These are phyloP conservation scores for Pinus tabuliformis DNA, from an alignment of 75 land plant species.

Conservation along the genomic window DNA sequence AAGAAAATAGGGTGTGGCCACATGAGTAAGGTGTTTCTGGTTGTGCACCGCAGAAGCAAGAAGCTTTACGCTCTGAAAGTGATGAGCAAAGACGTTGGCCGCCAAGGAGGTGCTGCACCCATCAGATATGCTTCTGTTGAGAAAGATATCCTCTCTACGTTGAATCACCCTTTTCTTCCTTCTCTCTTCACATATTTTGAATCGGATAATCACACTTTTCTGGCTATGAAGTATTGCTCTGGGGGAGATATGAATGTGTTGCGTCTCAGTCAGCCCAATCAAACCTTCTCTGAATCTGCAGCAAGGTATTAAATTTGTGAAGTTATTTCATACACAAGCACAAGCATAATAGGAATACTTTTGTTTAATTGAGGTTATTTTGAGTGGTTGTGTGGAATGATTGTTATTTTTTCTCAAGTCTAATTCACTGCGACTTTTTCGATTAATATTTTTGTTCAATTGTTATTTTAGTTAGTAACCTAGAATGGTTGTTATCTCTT, in stretches of 20 bases:
- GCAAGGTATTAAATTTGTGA: neutral
- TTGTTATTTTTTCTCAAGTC: too few species aligned
- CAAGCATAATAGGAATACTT: neutral
- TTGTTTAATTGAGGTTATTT: neutral
- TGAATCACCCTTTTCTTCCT: constrained; percentile 32
- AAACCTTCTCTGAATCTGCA: constrained; percentile 1
- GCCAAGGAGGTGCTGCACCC: constrained; percentile 13
- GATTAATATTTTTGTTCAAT: too few species aligned
- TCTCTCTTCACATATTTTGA: constrained; percentile 24
- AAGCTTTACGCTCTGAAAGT: constrained; percentile 30
- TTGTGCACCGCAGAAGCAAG: constrained; percentile 8
- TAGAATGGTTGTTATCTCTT: too few species aligned
- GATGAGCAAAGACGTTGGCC: constrained; percentile 14
- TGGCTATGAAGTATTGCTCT: constrained; percentile 28
- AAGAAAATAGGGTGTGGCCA: constrained; percentile 21
- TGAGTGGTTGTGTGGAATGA: too few species aligned
- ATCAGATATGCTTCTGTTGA: neutral
- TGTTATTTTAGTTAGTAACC: too few species aligned
- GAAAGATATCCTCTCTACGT: constrained; percentile 8
- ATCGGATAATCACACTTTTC: constrained; percentile 16
- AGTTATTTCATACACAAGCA: neutral
- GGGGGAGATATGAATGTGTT: constrained; percentile 26
- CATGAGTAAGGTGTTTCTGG: constrained; percentile 32
- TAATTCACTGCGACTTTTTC: too few species aligned
- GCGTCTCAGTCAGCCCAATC: constrained; percentile 13